Conservation (phyloP, 768 basidiomycete genomes). For the Collybiopsis confluens region DNA sequence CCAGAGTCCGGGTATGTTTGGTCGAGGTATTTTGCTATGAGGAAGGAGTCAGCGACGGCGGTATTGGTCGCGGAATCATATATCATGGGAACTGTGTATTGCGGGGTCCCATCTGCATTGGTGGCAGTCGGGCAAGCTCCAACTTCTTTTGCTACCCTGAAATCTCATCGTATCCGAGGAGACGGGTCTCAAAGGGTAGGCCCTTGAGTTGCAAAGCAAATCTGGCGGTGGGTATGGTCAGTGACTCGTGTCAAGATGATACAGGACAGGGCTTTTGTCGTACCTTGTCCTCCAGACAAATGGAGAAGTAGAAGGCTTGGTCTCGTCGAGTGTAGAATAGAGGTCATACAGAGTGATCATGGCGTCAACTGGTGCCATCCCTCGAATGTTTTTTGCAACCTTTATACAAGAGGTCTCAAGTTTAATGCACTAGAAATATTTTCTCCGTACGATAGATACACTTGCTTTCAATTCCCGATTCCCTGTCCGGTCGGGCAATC, state of each 20-base stretch:
- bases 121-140: slow-evolving; percentile 24
- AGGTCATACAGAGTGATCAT: background rate
- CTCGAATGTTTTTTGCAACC: no score
- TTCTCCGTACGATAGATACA: no score
- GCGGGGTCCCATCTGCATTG: slow-evolving; percentile 20
- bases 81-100: slow-evolving; percentile 41
- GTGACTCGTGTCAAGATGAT: background rate
- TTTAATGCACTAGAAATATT: no score
- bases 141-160: slow-evolving; percentile 20
- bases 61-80: slow-evolving; percentile 33
- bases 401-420: no score
- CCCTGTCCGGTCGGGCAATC: no score
- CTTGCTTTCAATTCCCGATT: no score
- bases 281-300: background rate
- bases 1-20: slow-evolving; percentile 34
- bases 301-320: background rate
- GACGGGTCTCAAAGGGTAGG: slow-evolving; percentile 32
- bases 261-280: background rate
- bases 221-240: slow-evolving; percentile 3
- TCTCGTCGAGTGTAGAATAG: background rate
- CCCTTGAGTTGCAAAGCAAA: slow-evolving; percentile 16
- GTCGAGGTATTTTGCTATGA: slow-evolving; percentile 43
- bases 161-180: slow-evolving; percentile 42
- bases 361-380: no score
- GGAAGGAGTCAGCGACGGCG: slow-evolving; percentile 30